These are phyloP conservation scores for Corniculantispora saksenae DNA, from an alignment of 2,329 filamentous ascomycete species.

Conservation along the genomic window DNA sequence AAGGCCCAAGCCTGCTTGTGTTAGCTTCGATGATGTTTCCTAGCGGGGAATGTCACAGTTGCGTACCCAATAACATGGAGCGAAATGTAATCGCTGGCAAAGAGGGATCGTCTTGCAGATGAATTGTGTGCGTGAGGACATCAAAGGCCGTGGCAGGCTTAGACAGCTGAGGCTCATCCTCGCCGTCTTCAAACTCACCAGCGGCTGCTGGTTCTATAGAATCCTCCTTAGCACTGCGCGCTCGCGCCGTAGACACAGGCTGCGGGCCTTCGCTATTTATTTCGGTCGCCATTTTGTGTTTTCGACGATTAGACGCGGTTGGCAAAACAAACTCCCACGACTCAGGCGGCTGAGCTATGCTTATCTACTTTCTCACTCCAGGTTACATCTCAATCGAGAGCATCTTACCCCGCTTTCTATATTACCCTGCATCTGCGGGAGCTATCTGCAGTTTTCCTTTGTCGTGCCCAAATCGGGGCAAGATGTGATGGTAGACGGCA, in stretches of 20 bases:
- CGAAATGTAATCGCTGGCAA: constrained; percentile 9
- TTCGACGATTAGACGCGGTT: no score
- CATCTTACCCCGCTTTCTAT: constrained; percentile 6
- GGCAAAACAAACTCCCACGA: no score
- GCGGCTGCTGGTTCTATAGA: neutral
- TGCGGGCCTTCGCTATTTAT: neutral
- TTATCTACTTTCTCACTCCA: neutral
- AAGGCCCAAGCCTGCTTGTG: constrained; percentile 3
- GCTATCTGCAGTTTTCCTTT: neutral
- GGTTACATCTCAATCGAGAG: neutral
- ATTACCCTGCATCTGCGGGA: neutral
- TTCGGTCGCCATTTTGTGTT: neutral
- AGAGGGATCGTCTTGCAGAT: constrained; percentile 15
- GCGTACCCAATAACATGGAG: constrained; percentile 3
- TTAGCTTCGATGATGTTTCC: no score
- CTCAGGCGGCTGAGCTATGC: neutral
- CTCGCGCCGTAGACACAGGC: neutral
- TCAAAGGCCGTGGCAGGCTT: constrained; percentile 13
- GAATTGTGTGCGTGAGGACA: constrained; percentile 16
- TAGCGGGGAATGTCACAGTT: no score
- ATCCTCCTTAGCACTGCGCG: neutral
- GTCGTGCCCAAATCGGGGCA: neutral
- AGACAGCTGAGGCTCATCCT: constrained; percentile 13
- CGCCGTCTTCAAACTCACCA: neutral
- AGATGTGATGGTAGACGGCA: neutral